phyloP scores from a whole-genome alignment of 2,329 filamentous ascomycete species.

The Pezicula rhizophila region DNA sequence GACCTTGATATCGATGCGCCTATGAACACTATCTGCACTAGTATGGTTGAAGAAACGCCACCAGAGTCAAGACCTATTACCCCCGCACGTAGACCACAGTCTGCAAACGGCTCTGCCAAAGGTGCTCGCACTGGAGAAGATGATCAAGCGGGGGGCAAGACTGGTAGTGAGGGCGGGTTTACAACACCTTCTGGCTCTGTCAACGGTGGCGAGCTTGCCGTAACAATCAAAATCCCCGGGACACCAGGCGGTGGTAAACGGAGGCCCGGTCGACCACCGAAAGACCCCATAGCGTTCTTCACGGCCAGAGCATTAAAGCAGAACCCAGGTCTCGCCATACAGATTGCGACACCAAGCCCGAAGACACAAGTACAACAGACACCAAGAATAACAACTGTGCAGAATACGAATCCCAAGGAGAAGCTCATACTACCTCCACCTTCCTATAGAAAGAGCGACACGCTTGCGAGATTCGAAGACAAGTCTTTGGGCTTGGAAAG shows the following conservation, averaged over 20 bases:
- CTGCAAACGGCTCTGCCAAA: conserved; percentile 33
- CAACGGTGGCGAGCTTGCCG: conserved; percentile 14
- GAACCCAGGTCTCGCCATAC: conserved; percentile 12
- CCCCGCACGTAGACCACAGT: conserved; percentile 29
- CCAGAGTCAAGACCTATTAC: conserved; percentile 40
- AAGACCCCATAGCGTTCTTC: conserved; percentile 53
- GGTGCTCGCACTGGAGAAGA: conserved; percentile 22
- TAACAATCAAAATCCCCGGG: conserved; percentile 28
- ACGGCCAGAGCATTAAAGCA: conserved; percentile 38
- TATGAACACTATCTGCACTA: conserved; percentile 72
- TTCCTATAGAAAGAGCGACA: conserved; percentile 69
- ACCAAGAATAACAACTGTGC: conserved; percentile 66
- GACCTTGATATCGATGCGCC: conserved; percentile 83
- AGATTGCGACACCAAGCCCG: conserved; percentile 32
- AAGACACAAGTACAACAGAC: conserved; percentile 31
- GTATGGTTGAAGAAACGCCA: conserved; percentile 73
- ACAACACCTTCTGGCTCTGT: conserved; percentile 15
- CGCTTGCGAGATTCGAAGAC: conserved; percentile 76
- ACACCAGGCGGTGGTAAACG: conserved; percentile 40
- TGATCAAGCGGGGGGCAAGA: conserved; percentile 19
- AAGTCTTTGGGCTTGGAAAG: conserved; percentile 79
- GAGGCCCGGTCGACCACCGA: conserved; percentile 59
- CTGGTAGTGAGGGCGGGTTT: background rate
- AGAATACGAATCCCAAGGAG: conserved; percentile 75
- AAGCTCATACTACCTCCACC: conserved; percentile 72